A percentile compares a stretch with the other conserved stretches of the same genome.
Evolutionary conservation across 331 rosid genomes (phyloP).

Genomic region (Saraca asoca): DNA sequence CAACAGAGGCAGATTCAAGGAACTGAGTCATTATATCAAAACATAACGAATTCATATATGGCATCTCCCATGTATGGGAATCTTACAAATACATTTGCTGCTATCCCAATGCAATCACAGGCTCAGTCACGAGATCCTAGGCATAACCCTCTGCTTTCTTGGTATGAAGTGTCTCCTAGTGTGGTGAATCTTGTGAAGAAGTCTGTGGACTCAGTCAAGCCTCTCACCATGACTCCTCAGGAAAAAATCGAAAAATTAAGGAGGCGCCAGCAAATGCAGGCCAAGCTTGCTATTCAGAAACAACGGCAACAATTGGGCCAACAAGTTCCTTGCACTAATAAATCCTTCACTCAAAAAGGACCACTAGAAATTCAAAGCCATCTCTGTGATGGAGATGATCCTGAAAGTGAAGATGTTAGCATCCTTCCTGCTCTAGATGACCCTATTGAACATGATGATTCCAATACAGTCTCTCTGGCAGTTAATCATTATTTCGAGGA

Average conservation of each 20-base stretch:
- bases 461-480: conserved; percentile 43
- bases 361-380: conserved; percentile 54
- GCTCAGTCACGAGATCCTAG: conserved; percentile 51
- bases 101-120: conserved; percentile 57
- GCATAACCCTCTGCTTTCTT: conserved; percentile 48
- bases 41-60: conserved; percentile 50
- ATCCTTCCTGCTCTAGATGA: conserved; percentile 42
- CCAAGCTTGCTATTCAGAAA: conserved; percentile 91
- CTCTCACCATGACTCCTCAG: conserved; percentile 83
- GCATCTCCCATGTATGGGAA: conserved; percentile 52
- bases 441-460: conserved; percentile 49
- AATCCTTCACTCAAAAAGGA: conserved; percentile 43
- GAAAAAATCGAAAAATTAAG: conserved; percentile 94
- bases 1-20: conserved; percentile 60
- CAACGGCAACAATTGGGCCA: conserved; percentile 70
- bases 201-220: conserved; percentile 48
- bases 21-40: conserved; percentile 56
- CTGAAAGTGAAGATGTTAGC: conserved; percentile 40
- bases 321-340: conserved; percentile 52
- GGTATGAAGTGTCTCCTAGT: conserved; percentile 50
- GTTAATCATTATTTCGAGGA: conserved; percentile 45
- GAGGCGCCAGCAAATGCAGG: conserved; percentile 92
- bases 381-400: conserved; percentile 44
- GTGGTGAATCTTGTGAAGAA: conserved; percentile 42
- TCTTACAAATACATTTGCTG: conserved; percentile 55